A percentile compares a stretch with the other conserved stretches of the same genome.
Evolutionary conservation across 768 basidiomycete species (phyloP).

Genomic region (Coprinopsis sp.): DNA sequence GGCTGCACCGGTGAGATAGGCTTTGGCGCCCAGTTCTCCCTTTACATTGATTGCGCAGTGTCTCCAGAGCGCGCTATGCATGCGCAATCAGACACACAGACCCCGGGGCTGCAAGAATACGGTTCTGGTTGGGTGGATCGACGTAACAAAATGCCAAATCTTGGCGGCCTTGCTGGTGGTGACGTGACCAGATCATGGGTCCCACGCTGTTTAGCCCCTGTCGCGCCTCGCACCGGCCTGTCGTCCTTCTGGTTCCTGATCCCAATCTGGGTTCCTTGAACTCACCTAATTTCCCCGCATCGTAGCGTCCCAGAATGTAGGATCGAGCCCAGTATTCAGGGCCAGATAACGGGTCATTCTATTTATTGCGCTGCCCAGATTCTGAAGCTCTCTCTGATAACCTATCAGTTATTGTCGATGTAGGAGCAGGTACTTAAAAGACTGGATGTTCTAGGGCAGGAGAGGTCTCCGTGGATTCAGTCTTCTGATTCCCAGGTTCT

Average conservation of each 20-base stretch:
- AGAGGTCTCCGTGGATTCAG: too few species aligned
- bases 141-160: constrained; percentile 7
- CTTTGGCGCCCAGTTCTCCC: constrained; percentile 16
- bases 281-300: constrained; percentile 11
- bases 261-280: constrained; percentile 4
- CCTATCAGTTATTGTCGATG: too few species aligned
- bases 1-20: constrained; percentile 6
- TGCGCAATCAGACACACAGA: constrained; percentile 30
- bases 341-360: constrained; percentile 1
- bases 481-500: too few species aligned
- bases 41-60: constrained; percentile 36
- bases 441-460: too few species aligned
- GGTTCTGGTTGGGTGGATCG: constrained; percentile 12
- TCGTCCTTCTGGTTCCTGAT: constrained; percentile 10
- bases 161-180: constrained; percentile 8
- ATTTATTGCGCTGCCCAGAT: too few species aligned
- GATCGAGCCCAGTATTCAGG: constrained; percentile 1
- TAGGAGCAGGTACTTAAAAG: too few species aligned
- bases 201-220: not conserved
- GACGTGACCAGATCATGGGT: constrained; percentile 9
- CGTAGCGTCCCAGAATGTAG: constrained; percentile 12
- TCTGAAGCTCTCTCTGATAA: too few species aligned
- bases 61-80: constrained; percentile 36
- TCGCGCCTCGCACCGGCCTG: constrained; percentile 1
- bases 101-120: constrained; percentile 9